phyloP scores from a whole-genome alignment of 2,329 filamentous ascomycete species.

The Diplocarpon mali region DNA sequence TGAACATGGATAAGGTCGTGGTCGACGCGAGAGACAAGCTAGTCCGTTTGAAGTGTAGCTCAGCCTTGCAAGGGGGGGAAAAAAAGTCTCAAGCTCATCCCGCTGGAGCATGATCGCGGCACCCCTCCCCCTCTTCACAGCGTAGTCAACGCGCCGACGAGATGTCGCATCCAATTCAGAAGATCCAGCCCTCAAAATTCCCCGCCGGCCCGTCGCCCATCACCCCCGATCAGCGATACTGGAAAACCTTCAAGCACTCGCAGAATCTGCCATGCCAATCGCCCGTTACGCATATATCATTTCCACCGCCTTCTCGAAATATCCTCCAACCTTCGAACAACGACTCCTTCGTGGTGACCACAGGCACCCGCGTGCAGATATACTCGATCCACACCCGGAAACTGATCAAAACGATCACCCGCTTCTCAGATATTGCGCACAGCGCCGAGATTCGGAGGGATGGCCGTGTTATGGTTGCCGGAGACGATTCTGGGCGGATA shows the following conservation, averaged over 20 bases:
- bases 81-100: not conserved
- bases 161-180: conserved; percentile 6
- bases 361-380: conserved; percentile 83
- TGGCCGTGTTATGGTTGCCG: conserved; percentile 79
- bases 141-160: conserved; percentile 5
- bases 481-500: conserved; percentile 82
- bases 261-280: conserved; percentile 84
- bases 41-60: not conserved
- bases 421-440: conserved; percentile 85
- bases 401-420: conserved; percentile 83
- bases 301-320: conserved; percentile 39
- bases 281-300: conserved; percentile 82
- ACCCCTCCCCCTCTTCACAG: not conserved
- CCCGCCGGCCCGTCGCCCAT: conserved; percentile 71
- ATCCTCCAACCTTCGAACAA: conserved; percentile 35
- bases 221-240: conserved; percentile 90
- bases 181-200: conserved; percentile 51
- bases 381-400: conserved; percentile 89
- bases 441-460: conserved; percentile 82
- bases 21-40: too few species aligned
- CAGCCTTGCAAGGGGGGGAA: not conserved
- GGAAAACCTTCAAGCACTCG: conserved; percentile 89
- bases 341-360: conserved; percentile 86
- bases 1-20: too few species aligned
- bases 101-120: not conserved